Evolutionary conservation across 176 grass and related monocot genomes (phyloP), one percentile per base, ranked within the genome.

Genomic region (Phoenix dactylifera): DNA sequence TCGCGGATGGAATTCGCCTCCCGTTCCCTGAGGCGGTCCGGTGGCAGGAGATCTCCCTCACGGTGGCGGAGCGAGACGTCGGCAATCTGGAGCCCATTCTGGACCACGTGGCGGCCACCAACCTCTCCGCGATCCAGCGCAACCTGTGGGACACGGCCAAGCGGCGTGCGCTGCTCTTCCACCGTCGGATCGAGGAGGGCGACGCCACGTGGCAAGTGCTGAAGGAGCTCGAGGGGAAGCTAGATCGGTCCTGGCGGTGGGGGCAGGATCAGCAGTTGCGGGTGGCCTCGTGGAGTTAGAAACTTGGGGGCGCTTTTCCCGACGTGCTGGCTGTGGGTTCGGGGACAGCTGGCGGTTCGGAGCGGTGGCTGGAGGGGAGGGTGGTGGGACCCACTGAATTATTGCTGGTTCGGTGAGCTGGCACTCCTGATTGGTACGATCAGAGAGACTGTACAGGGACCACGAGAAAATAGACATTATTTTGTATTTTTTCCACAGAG

Each of bases 161-260:
- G 58, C 69, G 86, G 1, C 76, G 72, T 17, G 86, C 72, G 3
- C 62, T 96, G 18, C 60, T 96, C 39, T 96, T 90, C 51, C 78
- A 85, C 24, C 77, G 71, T 12, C 80, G 64, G 4, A 66, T 82
- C 35, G 51, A 73, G 67, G 74, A 62, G 23, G 91, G 91, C 7
- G 91, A 96, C 62, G 86, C 86, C 52, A 87, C 91, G 73, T 96
- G 92, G 92, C 92, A 87, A 56, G 92, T 80, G 23, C 35, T 90
- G 66, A 72, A 60, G 83, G 83, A 86, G 24, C 75, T 96, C 52
- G 74, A 79, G 4, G 55, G 67, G 54, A 72, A 81, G 83, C 55
- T 78, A 4, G 77, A 65, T 54, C 80, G 69, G 18, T 66, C 76
- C 23, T 54, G 68, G 69, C 26, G 22, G 18, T 25, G 49, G 9